phyloP scores from a whole-genome alignment of 2,329 filamentous ascomycete species.

The Exutisphaerella laricina region DNA sequence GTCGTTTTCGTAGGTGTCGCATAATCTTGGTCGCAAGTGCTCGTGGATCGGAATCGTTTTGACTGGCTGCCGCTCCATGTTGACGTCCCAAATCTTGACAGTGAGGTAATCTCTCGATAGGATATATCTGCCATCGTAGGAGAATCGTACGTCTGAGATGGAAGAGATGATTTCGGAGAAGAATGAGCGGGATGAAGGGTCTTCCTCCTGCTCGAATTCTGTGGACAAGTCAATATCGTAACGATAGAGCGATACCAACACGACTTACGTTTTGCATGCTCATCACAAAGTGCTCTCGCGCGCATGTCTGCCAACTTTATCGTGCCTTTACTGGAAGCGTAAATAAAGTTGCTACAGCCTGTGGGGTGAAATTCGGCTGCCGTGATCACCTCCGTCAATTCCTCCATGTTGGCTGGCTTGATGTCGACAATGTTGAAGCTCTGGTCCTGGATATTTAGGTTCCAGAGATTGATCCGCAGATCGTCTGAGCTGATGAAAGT shows the following conservation, averaged over 20 bases:
- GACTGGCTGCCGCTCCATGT: slow-evolving; percentile 95
- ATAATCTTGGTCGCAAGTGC: slow-evolving; percentile 85
- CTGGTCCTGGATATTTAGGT: slow-evolving; percentile 97
- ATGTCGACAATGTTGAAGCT: slow-evolving; percentile 99
- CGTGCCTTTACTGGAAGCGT: slow-evolving; percentile 96
- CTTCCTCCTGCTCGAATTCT: slow-evolving; percentile 99
- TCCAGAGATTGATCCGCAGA: slow-evolving; percentile 96
- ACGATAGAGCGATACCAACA: background rate
- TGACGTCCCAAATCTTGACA: slow-evolving; percentile 99
- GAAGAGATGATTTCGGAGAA: slow-evolving; percentile 99
- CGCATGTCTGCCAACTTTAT: slow-evolving; percentile 99
- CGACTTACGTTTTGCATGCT: slow-evolving; percentile 83
- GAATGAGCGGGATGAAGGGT: slow-evolving; percentile 93
- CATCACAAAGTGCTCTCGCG: slow-evolving; percentile 90
- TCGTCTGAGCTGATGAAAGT: slow-evolving; percentile 99
- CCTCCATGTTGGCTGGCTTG: slow-evolving; percentile 99
- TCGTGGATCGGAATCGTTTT: slow-evolving; percentile 99
- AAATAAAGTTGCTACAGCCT: slow-evolving; percentile 99
- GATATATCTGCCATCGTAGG: slow-evolving; percentile 92
- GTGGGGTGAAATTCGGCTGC: slow-evolving; percentile 94
- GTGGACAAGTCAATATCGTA: slow-evolving; percentile 21
- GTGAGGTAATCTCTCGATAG: slow-evolving; percentile 96
- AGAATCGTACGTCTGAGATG: slow-evolving; percentile 97
- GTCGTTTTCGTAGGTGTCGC: slow-evolving; percentile 98
- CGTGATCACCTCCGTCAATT: slow-evolving; percentile 97